Conservation (phyloP, 495 filamentous ascomycete genomes). For the Aspergillus incahuasiensis region DNA sequence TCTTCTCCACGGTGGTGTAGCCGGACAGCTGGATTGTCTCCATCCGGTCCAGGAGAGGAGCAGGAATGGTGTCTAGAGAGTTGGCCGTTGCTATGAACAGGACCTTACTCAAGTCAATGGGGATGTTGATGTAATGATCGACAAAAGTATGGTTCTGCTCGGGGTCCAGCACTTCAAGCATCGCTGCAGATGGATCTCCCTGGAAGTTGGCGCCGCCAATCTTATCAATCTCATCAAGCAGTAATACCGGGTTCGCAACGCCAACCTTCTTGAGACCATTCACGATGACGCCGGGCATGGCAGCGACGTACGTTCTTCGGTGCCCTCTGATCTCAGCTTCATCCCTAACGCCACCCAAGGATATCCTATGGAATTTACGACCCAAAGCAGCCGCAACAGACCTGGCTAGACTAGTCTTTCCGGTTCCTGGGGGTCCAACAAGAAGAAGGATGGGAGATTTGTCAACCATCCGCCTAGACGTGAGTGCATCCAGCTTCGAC, state of each 20-base stretch:
- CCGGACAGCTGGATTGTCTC: conserved; percentile 88
- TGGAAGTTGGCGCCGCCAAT: conserved; percentile 88
- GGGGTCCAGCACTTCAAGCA: conserved; percentile 97
- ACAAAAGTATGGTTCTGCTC: conserved; percentile 95
- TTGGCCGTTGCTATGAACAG: conserved; percentile 99
- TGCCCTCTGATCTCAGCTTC: conserved; percentile 97
- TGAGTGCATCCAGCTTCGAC: conserved; percentile 62
- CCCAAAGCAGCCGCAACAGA: conserved; percentile 89
- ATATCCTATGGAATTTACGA: conserved; percentile 95
- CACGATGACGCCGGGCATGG: conserved; percentile 95
- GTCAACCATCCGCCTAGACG: conserved; percentile 75
- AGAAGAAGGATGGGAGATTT: conserved; percentile 95
- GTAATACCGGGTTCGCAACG: conserved; percentile 91
- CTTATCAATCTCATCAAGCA: conserved; percentile 99
- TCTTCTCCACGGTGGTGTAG: conserved; percentile 98
- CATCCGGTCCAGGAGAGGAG: conserved; percentile 95
- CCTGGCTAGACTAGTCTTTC: conserved; percentile 94
- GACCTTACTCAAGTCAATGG: conserved; percentile 92
- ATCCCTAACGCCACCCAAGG: conserved; percentile 90
- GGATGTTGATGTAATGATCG: conserved; percentile 96
- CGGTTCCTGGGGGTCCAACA: conserved; percentile 90
- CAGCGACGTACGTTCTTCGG: conserved; percentile 93
- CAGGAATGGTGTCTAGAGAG: conserved; percentile 88
- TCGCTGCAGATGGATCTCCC: conserved; percentile 95
- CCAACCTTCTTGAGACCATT: conserved; percentile 95